Base-by-base conservation (phyloP, 2,329 filamentous ascomycete genomes). In the Trichoderma lentiforme region DNA sequence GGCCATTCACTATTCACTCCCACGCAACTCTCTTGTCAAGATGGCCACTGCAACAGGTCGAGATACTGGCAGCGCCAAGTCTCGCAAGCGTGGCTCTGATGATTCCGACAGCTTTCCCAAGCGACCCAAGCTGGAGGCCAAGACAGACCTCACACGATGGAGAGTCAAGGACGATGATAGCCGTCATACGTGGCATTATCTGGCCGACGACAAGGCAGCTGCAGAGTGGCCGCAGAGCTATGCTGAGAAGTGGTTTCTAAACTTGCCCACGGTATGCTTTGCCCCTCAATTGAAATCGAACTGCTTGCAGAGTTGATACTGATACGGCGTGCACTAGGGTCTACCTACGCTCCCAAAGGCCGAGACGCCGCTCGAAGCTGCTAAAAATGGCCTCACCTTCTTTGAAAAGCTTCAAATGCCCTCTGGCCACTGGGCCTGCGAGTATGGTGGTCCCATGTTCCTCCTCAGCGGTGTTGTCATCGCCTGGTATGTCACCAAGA, bases 391-490 rank as follows among this genome's bases (percentile, higher is more conserved):
- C 47, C 86, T 98, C 69, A 85, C 88, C 4, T 98, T 97, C 85
- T 97, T 97, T 84, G 93, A 95, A 71, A 89, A 95, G 74, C 88
- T 98, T 28, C 96, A 99, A 80, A 86, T 98, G 1, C 90, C 92
- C 15, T 92, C 93, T 1, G 96, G 96, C 6, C 93, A 98, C 79
- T 99, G 96, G 96, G 96, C 87, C 6, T 98, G 95, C 83, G 96
- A 99, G 81, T 99, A 99, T 83, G 96, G 96, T 70, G 96, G 96
- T 0, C 96, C 96, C 4, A 95, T 98, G 93, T 99, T 99, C 79
- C 88, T 98, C 51, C 86, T 98, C 1, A 94, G 95, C 0, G 93
- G 95, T 58, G 81, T 97, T 26, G 90, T 98, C 73, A 90, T 97
- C 76, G 88, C 92, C 32, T 97, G 93, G 90, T 95, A 97, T 80